A percentile compares a stretch with the other conserved stretches of the same genome.
Evolutionary conservation across 371 early-diverging fungal species (phyloP).

Genomic region (Mucor sp.): DNA sequence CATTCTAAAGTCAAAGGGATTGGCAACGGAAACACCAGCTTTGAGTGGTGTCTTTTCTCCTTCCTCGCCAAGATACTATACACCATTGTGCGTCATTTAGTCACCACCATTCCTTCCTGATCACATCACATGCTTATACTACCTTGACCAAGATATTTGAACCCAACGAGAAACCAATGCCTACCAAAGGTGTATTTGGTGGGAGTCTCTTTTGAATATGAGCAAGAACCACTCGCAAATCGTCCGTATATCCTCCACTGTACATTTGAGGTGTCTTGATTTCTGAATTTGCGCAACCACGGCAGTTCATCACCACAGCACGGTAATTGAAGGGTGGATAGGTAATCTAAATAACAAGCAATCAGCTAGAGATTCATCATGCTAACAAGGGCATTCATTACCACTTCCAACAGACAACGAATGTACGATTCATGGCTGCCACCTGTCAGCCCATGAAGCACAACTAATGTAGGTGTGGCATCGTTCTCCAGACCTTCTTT

Average conservation of each 20-base stretch:
- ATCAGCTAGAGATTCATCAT: background rate
- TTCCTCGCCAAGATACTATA: constrained; percentile 83
- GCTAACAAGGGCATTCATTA: constrained; percentile 27
- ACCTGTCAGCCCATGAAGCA: constrained; percentile 91
- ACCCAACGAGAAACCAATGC: constrained; percentile 89
- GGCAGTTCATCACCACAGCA: constrained; percentile 84
- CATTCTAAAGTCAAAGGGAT: constrained; percentile 81
- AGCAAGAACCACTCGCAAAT: constrained; percentile 65
- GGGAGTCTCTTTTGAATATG: constrained; percentile 55
- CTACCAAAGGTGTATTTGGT: constrained; percentile 72
- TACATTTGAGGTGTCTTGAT: constrained; percentile 81
- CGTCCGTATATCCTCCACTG: constrained; percentile 83
- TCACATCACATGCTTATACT: constrained; percentile 4
- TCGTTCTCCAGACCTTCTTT: constrained; percentile 48
- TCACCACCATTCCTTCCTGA: background rate
- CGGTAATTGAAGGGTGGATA: constrained; percentile 63
- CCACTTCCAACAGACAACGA: constrained; percentile 66
- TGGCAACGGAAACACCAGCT: constrained; percentile 80
- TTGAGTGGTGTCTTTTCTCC: constrained; percentile 74
- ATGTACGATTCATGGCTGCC: constrained; percentile 89
- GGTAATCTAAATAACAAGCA: constrained; percentile 28
- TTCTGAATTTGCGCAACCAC: constrained; percentile 83
- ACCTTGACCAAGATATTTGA: constrained; percentile 90
- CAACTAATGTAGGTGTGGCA: constrained; percentile 70
- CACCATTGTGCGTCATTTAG: background rate